Conservation (phyloP, 208 protist species). For the Trypanosoma caninum region DNA sequence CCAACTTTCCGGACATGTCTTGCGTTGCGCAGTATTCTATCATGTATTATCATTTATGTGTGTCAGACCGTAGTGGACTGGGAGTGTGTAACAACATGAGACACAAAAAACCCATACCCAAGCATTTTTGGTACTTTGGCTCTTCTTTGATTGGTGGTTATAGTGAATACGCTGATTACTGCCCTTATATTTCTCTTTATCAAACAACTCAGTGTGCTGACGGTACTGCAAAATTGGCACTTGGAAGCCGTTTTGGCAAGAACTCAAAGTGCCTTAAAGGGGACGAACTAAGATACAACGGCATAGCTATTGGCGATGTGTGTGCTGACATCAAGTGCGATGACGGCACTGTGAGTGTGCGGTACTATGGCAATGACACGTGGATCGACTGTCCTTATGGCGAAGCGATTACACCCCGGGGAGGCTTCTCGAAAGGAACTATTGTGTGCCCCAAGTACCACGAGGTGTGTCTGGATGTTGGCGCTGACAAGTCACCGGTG, state of each 20-base stretch:
- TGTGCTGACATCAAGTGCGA: constrained; percentile 23
- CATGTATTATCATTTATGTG: constrained; percentile 16
- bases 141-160: constrained; percentile 18
- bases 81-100: constrained; percentile 25
- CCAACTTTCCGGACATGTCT: constrained; percentile 28
- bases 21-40: constrained; percentile 8
- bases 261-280: constrained; percentile 20
- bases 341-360: constrained; percentile 1
- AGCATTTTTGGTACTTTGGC: constrained; percentile 40
- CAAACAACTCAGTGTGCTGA: constrained; percentile 14
- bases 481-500: too few species aligned
- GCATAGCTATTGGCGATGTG: constrained; percentile 5
- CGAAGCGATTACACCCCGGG: constrained; percentile 7
- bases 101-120: not conserved
- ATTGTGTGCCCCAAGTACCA: constrained; percentile 40
- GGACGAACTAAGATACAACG: not conserved
- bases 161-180: constrained; percentile 36
- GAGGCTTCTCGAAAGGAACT: constrained; percentile 11
- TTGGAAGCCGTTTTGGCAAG: constrained; percentile 21
- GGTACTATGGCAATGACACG: not conserved
- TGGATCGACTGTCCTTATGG: constrained; percentile 19
- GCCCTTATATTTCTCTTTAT: constrained; percentile 26
- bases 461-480: too few species aligned
- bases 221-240: constrained; percentile 4
- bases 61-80: constrained; percentile 16